Evolutionary conservation across 2,329 filamentous ascomycete genomes (phyloP).

Genomic region (Tolypocladium paradoxum): DNA sequence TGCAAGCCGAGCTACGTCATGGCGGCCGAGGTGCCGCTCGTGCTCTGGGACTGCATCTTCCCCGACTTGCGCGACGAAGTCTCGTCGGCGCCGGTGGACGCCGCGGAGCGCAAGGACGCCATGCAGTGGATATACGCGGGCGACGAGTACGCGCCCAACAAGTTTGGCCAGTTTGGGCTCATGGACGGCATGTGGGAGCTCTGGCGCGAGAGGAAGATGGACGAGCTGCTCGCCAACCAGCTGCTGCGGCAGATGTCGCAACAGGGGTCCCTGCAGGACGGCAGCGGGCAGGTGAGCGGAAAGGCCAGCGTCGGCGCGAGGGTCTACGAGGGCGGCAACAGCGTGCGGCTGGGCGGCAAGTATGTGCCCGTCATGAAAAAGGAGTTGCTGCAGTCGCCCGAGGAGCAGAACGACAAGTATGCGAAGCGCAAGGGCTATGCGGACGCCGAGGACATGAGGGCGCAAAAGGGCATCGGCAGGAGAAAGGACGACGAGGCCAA

Average conservation of each 20-base stretch:
- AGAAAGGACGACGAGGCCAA: slow-evolving; percentile 15
- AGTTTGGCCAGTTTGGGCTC: slow-evolving; percentile 55
- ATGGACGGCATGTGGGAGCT: slow-evolving; percentile 69
- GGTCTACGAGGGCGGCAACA: slow-evolving; percentile 46
- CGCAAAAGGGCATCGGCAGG: slow-evolving; percentile 19
- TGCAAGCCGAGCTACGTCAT: slow-evolving; percentile 80
- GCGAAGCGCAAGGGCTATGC: slow-evolving; percentile 50
- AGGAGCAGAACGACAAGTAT: slow-evolving; percentile 49
- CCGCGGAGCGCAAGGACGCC: slow-evolving; percentile 36
- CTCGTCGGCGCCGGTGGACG: background rate
- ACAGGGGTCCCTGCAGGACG: slow-evolving; percentile 21
- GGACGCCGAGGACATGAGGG: slow-evolving; percentile 36
- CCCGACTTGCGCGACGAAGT: slow-evolving; percentile 31
- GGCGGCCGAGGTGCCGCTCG: slow-evolving; percentile 80
- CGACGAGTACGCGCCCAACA: slow-evolving; percentile 47
- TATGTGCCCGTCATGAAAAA: slow-evolving; percentile 47
- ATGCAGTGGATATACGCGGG: slow-evolving; percentile 73
- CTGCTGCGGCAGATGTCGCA: slow-evolving; percentile 53
- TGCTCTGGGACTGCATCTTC: slow-evolving; percentile 94
- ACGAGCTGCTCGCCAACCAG: slow-evolving; percentile 71
- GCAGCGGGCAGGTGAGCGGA: slow-evolving; percentile 27
- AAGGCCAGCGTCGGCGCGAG: slow-evolving; percentile 16
- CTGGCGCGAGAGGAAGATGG: slow-evolving; percentile 80
- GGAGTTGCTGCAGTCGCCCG: slow-evolving; percentile 34
- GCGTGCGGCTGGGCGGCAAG: slow-evolving; percentile 35